These are phyloP conservation scores for Pseudopediastrum boryanum DNA, from an alignment of 139 green algal genomes.

Conservation along the genomic window DNA sequence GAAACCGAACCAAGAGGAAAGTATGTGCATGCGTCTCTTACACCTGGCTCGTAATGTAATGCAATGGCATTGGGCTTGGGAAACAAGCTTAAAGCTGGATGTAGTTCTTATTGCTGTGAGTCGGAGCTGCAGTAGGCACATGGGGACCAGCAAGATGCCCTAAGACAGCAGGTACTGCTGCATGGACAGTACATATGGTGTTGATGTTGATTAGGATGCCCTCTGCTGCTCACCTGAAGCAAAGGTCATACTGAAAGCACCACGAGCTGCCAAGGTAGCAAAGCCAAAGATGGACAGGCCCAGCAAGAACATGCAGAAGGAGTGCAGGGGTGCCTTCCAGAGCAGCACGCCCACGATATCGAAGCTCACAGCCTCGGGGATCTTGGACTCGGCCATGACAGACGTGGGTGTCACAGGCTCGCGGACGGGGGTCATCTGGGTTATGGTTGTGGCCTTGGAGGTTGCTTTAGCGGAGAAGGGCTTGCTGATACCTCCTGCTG, in stretches of 20 bases:
- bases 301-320: not conserved
- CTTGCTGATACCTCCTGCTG: not conserved
- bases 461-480: not conserved
- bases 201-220: not conserved
- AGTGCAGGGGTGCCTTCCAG: conserved; percentile 27
- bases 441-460: too few relatives aligned
- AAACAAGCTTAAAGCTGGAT: not conserved
- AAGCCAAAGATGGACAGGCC: conserved; percentile 12
- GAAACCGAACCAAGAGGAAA: too few relatives aligned
- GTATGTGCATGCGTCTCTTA: too few relatives aligned
- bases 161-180: too few relatives aligned
- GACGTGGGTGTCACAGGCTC: conserved; percentile 12
- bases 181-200: not conserved
- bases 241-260: conserved; percentile 19
- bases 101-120: not conserved
- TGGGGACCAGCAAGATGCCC: too few relatives aligned
- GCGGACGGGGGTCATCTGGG: not conserved
- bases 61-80: not conserved
- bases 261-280: conserved; percentile 15
- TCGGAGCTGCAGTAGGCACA: not conserved
- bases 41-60: not conserved
- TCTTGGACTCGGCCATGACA: not conserved
- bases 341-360: conserved; percentile 1
- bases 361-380: not conserved
- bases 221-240: conserved; percentile 7